phyloP scores from a whole-genome alignment of 2,329 filamentous ascomycete species.

The Neodidymelliopsis sp. region DNA sequence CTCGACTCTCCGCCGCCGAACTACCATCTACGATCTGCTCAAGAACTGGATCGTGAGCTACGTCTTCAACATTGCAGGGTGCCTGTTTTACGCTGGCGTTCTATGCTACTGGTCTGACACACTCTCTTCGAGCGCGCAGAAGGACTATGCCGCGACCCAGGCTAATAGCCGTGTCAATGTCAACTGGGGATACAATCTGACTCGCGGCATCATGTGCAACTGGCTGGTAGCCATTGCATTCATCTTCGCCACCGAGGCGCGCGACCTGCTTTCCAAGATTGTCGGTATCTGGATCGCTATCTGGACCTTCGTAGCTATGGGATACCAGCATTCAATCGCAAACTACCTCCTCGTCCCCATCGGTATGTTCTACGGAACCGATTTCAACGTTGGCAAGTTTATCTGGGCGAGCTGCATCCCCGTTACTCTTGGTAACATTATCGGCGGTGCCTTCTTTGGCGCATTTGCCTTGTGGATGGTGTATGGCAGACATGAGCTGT shows the following conservation, averaged over 20 bases:
- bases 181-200: constrained; percentile 19
- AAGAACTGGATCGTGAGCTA: constrained; percentile 23
- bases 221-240: constrained; percentile 17
- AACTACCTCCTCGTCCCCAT: constrained; percentile 16
- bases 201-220: constrained; percentile 17
- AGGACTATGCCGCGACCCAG: constrained; percentile 14
- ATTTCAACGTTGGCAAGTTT: constrained; percentile 14
- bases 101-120: constrained; percentile 23
- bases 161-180: constrained; percentile 15
- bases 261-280: constrained; percentile 14
- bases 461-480: constrained; percentile 17
- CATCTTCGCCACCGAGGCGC: constrained; percentile 11
- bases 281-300: constrained; percentile 18
- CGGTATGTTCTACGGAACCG: constrained; percentile 18
- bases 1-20: constrained; percentile 15
- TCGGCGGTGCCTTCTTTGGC: constrained; percentile 17
- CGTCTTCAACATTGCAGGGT: constrained; percentile 16
- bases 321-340: constrained; percentile 17
- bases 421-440: constrained; percentile 14
- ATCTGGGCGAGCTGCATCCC: constrained; percentile 20
- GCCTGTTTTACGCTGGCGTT: constrained; percentile 23
- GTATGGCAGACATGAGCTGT: constrained; percentile 14
- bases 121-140: constrained; percentile 18
- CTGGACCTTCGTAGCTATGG: constrained; percentile 14
- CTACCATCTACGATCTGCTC: constrained; percentile 14